These are phyloP conservation scores for Zelopaecilomyces penicillatus DNA, from an alignment of 2,329 filamentous ascomycete genomes.

Conservation along the genomic window DNA sequence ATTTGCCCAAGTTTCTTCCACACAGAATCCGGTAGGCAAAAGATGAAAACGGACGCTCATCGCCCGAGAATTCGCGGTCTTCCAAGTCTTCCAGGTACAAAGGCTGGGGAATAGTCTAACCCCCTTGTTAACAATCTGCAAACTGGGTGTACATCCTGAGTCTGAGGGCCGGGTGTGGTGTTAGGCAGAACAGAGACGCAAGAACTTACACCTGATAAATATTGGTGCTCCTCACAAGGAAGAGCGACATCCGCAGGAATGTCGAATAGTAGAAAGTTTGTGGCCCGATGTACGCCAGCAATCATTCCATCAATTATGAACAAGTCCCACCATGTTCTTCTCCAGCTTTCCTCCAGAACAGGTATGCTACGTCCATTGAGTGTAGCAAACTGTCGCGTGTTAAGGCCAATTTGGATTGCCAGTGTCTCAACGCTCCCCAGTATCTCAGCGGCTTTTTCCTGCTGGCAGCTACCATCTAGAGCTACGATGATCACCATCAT, in stretches of 20 bases:
- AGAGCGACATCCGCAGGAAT: conserved; percentile 60
- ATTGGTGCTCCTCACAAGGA: conserved; percentile 77
- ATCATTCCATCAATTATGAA: conserved; percentile 80
- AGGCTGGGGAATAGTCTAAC: conserved; percentile 47
- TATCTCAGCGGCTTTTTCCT: conserved; percentile 58
- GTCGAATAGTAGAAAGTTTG: conserved; percentile 61
- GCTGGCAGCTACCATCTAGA: conserved; percentile 67
- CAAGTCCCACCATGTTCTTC: conserved; percentile 83
- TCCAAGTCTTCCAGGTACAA: conserved; percentile 68
- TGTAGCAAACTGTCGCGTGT: conserved; percentile 58
- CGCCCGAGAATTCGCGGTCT: conserved; percentile 62
- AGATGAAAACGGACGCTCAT: conserved; percentile 67
- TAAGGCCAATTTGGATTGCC: conserved; percentile 68
- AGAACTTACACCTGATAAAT: conserved; percentile 45
- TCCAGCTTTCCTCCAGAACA: conserved; percentile 72
- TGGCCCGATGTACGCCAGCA: conserved; percentile 66
- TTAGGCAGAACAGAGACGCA: no score
- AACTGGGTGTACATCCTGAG: neutral
- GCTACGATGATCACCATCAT: conserved; percentile 69
- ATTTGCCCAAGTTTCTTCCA: conserved; percentile 66
- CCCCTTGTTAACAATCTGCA: conserved; percentile 3
- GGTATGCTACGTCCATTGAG: conserved; percentile 55
- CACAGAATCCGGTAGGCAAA: conserved; percentile 80
- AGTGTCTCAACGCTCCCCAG: conserved; percentile 61
- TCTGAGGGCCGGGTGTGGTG: neutral